Conservation (phyloP, 2,329 filamentous ascomycete species). For the Nemania sp. region DNA sequence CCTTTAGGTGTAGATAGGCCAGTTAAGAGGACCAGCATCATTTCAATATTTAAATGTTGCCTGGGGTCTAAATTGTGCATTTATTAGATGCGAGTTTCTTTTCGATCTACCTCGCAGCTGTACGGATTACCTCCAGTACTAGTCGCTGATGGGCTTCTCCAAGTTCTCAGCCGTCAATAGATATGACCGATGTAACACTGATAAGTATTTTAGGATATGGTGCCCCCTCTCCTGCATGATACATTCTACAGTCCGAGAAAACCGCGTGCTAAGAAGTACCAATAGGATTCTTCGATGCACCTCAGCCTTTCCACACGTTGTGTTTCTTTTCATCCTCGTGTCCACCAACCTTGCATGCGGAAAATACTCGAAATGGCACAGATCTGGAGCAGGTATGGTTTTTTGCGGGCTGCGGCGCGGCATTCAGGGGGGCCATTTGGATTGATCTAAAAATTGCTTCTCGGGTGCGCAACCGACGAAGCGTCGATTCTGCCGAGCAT, state of each 20-base stretch:
- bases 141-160: conserved; percentile 5
- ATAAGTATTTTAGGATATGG: conserved; percentile 27
- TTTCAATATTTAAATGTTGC: background rate
- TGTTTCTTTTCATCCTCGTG: conserved; percentile 21
- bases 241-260: conserved; percentile 12
- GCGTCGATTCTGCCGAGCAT: conserved; percentile 8
- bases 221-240: conserved; percentile 29
- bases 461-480: conserved; percentile 19
- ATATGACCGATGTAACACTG: conserved; percentile 35
- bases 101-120: background rate
- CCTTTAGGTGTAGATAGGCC: background rate
- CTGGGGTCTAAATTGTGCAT: background rate
- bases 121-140: background rate
- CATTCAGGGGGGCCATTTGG: conserved; percentile 1
- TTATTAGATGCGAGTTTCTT: background rate
- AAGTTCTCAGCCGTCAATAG: conserved; percentile 28
- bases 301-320: conserved; percentile 24
- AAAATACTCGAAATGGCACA: conserved; percentile 15
- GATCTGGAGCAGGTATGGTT: conserved; percentile 4
- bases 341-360: conserved; percentile 13
- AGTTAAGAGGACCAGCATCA: background rate
- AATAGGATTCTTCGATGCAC: conserved; percentile 27
- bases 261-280: background rate
- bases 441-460: conserved; percentile 28
- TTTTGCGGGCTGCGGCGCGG: background rate